These are phyloP conservation scores for Chloroidium sp. DNA, from an alignment of 163 green algal species.

Conservation along the genomic window DNA sequence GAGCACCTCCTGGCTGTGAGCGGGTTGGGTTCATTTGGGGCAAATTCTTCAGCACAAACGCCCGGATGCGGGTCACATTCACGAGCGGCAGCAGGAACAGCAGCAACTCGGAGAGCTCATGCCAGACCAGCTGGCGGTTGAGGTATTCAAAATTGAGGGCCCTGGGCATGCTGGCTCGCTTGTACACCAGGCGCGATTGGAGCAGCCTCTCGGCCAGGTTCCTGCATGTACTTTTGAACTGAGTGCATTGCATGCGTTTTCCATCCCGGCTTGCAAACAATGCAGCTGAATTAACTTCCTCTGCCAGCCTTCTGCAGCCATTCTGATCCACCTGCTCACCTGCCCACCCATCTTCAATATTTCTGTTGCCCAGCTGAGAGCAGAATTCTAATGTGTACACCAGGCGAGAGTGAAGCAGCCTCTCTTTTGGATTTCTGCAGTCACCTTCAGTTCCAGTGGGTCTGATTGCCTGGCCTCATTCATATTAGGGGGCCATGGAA, in stretches of 20 bases:
- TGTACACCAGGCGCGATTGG: slow-evolving; percentile 68
- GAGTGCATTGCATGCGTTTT: too few species aligned
- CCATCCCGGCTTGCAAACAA: too few species aligned
- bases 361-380: background rate
- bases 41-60: slow-evolving; percentile 28
- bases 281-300: background rate
- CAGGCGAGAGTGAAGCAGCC: too few species aligned
- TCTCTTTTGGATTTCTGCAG: too few species aligned
- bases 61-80: slow-evolving; percentile 35
- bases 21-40: slow-evolving; percentile 25
- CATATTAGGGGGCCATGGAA: too few species aligned
- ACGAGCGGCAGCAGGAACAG: slow-evolving; percentile 77
- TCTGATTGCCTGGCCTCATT: too few species aligned
- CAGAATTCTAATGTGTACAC: background rate
- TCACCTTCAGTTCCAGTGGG: too few species aligned
- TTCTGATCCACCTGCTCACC: background rate
- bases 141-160: slow-evolving; percentile 89
- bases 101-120: slow-evolving; percentile 78
- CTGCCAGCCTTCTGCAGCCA: background rate
- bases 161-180: slow-evolving; percentile 46
- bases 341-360: background rate
- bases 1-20: background rate
- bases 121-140: slow-evolving; percentile 86
- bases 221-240: slow-evolving; percentile 22
- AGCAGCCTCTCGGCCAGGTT: slow-evolving; percentile 71